Conservation (phyloP, 2,329 filamentous ascomycete species). For the Fusarium caatingaense region DNA sequence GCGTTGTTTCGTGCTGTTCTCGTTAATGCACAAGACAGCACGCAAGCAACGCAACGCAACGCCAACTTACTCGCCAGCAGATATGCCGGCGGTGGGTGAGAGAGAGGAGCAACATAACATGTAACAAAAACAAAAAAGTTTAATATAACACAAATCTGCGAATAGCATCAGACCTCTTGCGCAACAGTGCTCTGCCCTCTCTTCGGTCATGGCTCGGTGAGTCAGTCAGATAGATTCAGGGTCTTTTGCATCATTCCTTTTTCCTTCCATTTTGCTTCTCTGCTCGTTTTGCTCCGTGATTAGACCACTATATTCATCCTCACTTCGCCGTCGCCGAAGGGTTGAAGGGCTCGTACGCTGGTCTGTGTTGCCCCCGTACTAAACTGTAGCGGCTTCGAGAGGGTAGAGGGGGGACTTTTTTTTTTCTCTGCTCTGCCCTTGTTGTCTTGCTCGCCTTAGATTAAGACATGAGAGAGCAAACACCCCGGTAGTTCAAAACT, state of each 20-base stretch:
- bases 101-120: neutral
- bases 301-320: conserved; percentile 26
- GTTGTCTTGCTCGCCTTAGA: conserved; percentile 26
- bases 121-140: neutral
- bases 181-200: neutral
- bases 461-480: conserved; percentile 13
- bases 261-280: neutral
- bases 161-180: conserved; percentile 19
- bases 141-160: neutral
- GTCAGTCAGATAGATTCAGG: conserved; percentile 30
- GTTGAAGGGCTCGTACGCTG: conserved; percentile 42
- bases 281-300: neutral
- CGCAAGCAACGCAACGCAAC: neutral
- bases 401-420: neutral
- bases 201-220: conserved; percentile 16
- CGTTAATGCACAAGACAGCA: neutral
- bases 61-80: neutral
- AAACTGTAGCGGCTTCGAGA: conserved; percentile 13
- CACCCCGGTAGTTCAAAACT: conserved; percentile 28
- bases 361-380: conserved; percentile 43
- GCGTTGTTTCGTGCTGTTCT: conserved; percentile 16
- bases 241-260: neutral
- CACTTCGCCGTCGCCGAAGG: conserved; percentile 43
- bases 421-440: neutral
- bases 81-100: conserved; percentile 16